A percentile compares a stretch with the other conserved stretches of the same genome.
Conservation (phyloP, 176 grass and related monocot species). For the Zea luxurians region DNA sequence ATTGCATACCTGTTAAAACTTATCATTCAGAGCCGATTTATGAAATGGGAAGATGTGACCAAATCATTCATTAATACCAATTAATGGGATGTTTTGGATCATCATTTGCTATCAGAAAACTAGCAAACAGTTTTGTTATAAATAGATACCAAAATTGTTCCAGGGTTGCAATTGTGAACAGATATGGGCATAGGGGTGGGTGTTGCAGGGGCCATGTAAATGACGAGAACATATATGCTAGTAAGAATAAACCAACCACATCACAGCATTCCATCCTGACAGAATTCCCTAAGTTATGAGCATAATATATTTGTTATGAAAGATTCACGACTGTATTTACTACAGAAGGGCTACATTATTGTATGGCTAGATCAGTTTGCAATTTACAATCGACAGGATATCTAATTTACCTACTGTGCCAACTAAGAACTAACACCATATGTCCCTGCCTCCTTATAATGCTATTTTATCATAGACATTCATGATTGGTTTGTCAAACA, state of each 20-base stretch:
- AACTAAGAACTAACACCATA: too few relatives aligned
- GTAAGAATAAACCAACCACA: neutral
- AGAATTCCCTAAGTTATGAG: neutral
- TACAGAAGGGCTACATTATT: neutral
- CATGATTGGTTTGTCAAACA: too few relatives aligned
- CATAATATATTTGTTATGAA: neutral
- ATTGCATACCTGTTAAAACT: conserved; percentile 74
- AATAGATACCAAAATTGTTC: neutral
- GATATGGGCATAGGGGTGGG: neutral
- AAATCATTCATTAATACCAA: conserved; percentile 9
- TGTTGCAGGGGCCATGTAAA: neutral
- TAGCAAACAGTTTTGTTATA: neutral
- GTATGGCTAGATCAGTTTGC: too few relatives aligned
- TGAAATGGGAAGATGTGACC: conserved; percentile 14
- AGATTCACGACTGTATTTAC: neutral
- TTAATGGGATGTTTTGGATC: conserved; percentile 1
- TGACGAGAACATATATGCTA: neutral
- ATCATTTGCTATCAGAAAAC: conserved; percentile 7
- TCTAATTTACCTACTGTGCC: too few relatives aligned
- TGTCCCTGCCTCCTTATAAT: too few relatives aligned
- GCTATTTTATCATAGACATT: too few relatives aligned
- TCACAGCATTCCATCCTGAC: neutral
- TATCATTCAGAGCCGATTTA: conserved; percentile 31
- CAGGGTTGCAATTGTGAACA: too few relatives aligned
- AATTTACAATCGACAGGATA: too few relatives aligned